phyloP scores from a whole-genome alignment of 2,329 filamentous ascomycete species.

The Ophiosphaerella herpotricha region DNA sequence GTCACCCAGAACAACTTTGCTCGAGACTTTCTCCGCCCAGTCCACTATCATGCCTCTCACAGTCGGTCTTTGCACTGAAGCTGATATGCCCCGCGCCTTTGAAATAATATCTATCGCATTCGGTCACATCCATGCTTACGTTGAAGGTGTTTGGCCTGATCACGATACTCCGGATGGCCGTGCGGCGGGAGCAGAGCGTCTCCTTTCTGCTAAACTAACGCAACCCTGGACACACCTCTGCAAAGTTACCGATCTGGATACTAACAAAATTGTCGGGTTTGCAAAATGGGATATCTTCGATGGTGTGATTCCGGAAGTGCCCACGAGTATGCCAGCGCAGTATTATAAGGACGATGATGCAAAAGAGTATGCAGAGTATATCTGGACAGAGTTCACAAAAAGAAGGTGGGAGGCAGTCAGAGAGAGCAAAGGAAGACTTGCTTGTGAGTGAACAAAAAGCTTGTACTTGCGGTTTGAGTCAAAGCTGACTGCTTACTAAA shows the following conservation, averaged over 20 bases:
- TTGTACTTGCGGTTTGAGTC: neutral
- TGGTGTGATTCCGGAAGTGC: conserved; percentile 3
- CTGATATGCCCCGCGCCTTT: conserved; percentile 15
- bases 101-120: conserved; percentile 17
- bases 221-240: conserved; percentile 3
- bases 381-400: conserved; percentile 9
- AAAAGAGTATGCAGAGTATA: conserved; percentile 9
- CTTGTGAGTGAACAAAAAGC: conserved; percentile 1
- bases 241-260: conserved; percentile 9
- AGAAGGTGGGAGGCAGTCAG: conserved; percentile 11
- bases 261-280: conserved; percentile 4
- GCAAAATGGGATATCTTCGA: conserved; percentile 18
- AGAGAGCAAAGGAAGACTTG: conserved; percentile 4
- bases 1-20: too few species aligned
- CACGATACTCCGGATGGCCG: conserved; percentile 7
- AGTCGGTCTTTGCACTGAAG: conserved; percentile 3
- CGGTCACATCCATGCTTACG: conserved; percentile 14
- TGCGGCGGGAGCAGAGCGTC: conserved; percentile 5
- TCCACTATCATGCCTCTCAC: too few species aligned
- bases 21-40: too few species aligned
- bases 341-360: conserved; percentile 13
- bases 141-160: conserved; percentile 9
- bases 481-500: neutral
- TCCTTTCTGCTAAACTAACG: conserved; percentile 8
- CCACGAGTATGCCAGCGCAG: neutral